Percentiles rank a stretch among this genome's conserved stretches.
Conservation (phyloP, 768 basidiomycete genomes). For the Agaricus bisporus region DNA sequence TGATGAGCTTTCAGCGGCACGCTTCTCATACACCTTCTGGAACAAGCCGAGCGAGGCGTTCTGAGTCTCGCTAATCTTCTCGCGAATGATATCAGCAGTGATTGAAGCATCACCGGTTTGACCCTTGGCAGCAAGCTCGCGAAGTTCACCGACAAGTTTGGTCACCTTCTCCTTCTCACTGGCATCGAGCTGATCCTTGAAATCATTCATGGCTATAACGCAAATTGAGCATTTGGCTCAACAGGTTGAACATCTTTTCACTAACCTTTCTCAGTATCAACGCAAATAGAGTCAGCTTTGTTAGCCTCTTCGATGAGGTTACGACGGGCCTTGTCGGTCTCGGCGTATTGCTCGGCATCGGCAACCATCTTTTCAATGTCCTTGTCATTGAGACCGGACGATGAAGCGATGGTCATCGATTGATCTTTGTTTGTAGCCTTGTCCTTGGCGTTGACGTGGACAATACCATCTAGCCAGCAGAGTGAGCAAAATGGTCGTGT, state of each 20-base stretch:
- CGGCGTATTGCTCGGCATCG: slow-evolving; percentile 91
- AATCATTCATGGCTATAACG: slow-evolving; percentile 80
- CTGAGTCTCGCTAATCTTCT: slow-evolving; percentile 91
- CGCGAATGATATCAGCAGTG: slow-evolving; percentile 82
- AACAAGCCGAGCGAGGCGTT: slow-evolving; percentile 93
- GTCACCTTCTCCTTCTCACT: slow-evolving; percentile 92
- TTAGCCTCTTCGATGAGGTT: slow-evolving; percentile 92
- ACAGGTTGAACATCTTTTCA: neutral
- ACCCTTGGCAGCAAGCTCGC: slow-evolving; percentile 85
- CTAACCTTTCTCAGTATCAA: slow-evolving; percentile 93
- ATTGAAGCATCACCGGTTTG: slow-evolving; percentile 78
- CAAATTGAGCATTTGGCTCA: slow-evolving; percentile 5
- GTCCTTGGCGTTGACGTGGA: slow-evolving; percentile 95
- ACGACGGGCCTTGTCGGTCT: slow-evolving; percentile 85
- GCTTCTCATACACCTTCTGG: slow-evolving; percentile 97
- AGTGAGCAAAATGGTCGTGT: neutral
- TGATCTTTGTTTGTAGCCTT: slow-evolving; percentile 89
- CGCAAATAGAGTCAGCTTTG: slow-evolving; percentile 90
- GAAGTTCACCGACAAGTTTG: slow-evolving; percentile 79
- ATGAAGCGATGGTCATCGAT: slow-evolving; percentile 96
- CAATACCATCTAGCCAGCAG: slow-evolving; percentile 70
- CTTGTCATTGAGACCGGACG: slow-evolving; percentile 91
- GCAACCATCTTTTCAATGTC: slow-evolving; percentile 97
- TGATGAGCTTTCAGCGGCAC: slow-evolving; percentile 58
- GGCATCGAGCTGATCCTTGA: slow-evolving; percentile 93